Base-by-base conservation (phyloP, 2,329 filamentous ascomycete species). In the Chrysoporthe cubensis region DNA sequence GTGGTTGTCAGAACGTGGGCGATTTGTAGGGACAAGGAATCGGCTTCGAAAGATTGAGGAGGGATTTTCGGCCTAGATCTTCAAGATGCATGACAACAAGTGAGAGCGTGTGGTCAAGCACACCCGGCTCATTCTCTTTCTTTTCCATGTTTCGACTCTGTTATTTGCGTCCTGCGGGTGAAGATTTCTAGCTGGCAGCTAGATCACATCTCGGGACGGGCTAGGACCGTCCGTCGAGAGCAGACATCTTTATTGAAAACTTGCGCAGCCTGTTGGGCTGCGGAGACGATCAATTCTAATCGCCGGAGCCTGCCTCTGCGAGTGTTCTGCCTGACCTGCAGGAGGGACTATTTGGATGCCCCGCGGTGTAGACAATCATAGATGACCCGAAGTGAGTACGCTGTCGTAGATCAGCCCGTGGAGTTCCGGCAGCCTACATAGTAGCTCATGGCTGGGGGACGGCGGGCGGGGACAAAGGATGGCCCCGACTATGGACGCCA, bases 51-150 rank as follows among this genome's bases (percentile, higher is more conserved):
- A 46, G 32, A 42, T 63, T 14, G 61, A 42, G 48, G n/a, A n/a
- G 48, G 44, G 32, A 16, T 18, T n/a, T 32, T 54, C 61, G 61
- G 43, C 61, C 34, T 54, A 42, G n/a, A 14, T 63, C n/a, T n/a
- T 63, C 46, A 63, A 26, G 46, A 44, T 32, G 61, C 61, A 42
- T 50, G 34, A 63, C 21, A 43, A 37, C 46, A 54, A 63, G 32
- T 40, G 46, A 26, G 32, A 42, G 37, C 32, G 18, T 21, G 40
- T n/a, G 61, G 59, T 62, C 44, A 57, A 54, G 50, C 32, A 54
- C 50, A 54, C 26, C 50, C 26, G 11, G 50, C 50, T 32, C 32
- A 54, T 34, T 4, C 21, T 14, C 14, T 52, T 52, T 16, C 26
- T 2, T 54, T 34, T 34, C 32, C 32, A 54, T 26, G 32, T 9